Evolutionary conservation across 257 asterid genomes (phyloP), one percentile per base, ranked within the genome.

Genomic region (Ehretia macrophylla): DNA sequence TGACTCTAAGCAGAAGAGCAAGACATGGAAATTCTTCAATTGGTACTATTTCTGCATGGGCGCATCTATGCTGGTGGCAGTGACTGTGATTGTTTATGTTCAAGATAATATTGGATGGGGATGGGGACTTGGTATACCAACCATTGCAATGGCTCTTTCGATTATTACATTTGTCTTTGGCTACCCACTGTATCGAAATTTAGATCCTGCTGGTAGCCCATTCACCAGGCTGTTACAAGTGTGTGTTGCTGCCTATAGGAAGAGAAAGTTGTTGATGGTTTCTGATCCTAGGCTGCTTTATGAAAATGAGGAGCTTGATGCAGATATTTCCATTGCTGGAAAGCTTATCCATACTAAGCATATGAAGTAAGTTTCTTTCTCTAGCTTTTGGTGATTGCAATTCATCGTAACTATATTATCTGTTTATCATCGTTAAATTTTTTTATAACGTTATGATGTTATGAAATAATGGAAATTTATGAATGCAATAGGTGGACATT

Each of bases 11-110:
- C 91, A 89, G 52, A 89, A 72, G 66, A 71, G 72, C 8, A 45
- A 71, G 1, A 89, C 95, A 3, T 86, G 97, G 97, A 86, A 79
- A 70, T 89, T 89, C 85, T 86, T 89, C 83, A 89, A 89, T 35
- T 89, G 97, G 97, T 86, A 89, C 60, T 89, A 86, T 58, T 89
- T 89, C 64, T 75, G 83, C 81, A 89, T 89, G 97, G 99, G 97
- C 38, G 80, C 64, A 4, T 92, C 99, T 0, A 84, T 85, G 65
- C 69, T 84, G 55, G 73, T 82, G 18, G 86, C 96, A 4, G 83
- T 77, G 9, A 87, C 94, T 0, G 91, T 77, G 12, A 73, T 85
- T 82, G 8, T 92, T 0, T 87, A 87, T 14, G 56, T 87, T 0
- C 96, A 87, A 61, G 96, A 87, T 17, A 78, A 81, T 59, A 53